Conservation (phyloP, 2,329 filamentous ascomycete species). For the Bipolaris bicolor region DNA sequence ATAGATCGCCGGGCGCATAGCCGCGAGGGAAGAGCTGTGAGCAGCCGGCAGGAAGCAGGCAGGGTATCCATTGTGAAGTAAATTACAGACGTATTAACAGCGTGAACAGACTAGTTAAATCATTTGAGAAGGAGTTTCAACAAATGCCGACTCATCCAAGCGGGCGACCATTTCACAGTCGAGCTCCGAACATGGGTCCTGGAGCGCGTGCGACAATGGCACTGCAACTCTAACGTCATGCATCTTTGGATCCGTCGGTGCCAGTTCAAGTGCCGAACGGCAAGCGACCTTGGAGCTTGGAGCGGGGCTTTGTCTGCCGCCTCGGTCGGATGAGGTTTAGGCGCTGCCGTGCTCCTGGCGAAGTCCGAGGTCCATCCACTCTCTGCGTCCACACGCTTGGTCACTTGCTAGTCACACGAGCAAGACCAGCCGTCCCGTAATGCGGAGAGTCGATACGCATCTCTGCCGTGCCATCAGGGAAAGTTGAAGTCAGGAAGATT, state of each 20-base stretch:
- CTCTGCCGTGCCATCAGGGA: slow-evolving; percentile 12
- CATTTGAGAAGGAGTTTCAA: slow-evolving; percentile 3
- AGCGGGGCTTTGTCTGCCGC: slow-evolving; percentile 11
- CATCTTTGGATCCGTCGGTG: slow-evolving; percentile 10
- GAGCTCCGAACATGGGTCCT: slow-evolving; percentile 9
- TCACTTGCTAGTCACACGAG: not conserved
- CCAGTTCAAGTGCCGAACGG: slow-evolving; percentile 12
- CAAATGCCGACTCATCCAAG: slow-evolving; percentile 6
- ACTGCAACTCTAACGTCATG: slow-evolving; percentile 11
- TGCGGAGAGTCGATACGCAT: not conserved
- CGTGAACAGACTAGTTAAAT: slow-evolving; percentile 4
- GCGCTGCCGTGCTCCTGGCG: not conserved
- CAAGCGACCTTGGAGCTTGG: slow-evolving; percentile 1
- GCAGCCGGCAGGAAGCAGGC: slow-evolving; percentile 37
- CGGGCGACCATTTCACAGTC: slow-evolving; percentile 1
- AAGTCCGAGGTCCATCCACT: slow-evolving; percentile 7
- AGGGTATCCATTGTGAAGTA: slow-evolving; percentile 37
- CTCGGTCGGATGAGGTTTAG: slow-evolving; percentile 10
- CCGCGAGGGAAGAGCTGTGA: slow-evolving; percentile 37
- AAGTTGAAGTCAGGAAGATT: slow-evolving; percentile 44
- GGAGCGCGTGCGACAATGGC: slow-evolving; percentile 7
- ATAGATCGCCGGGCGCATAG: slow-evolving; percentile 35
- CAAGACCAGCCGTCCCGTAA: not conserved
- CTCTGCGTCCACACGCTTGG: slow-evolving; percentile 1
- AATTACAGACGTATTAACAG: not conserved